These are phyloP conservation scores for Tetradesmus obliquus DNA, from an alignment of 139 green algal genomes.

Conservation along the genomic window DNA sequence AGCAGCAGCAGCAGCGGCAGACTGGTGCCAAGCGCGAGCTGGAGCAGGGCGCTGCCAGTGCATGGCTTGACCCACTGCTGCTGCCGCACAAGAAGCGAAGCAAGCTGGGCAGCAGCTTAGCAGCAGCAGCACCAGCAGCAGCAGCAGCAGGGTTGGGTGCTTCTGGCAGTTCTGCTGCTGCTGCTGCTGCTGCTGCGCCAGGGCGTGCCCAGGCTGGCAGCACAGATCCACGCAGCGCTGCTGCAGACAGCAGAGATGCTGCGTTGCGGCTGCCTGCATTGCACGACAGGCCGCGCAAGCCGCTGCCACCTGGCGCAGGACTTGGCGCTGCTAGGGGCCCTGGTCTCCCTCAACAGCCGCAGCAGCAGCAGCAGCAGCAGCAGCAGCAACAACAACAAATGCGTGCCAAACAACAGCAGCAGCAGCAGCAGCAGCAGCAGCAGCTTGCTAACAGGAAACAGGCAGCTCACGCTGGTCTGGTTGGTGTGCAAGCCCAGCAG, in stretches of 20 bases:
- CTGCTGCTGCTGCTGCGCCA: background rate
- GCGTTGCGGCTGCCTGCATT: background rate
- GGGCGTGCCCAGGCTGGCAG: background rate
- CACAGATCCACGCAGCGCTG: no score
- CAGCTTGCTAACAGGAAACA: background rate
- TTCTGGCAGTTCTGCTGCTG: background rate
- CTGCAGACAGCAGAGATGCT: background rate
- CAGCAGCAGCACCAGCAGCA: background rate
- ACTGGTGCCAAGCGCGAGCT: background rate
- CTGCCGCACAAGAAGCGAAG: background rate
- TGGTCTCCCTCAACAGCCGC: background rate
- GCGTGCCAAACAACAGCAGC: background rate
- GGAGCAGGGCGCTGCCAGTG: background rate
- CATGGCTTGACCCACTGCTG: background rate
- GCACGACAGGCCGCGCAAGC: background rate
- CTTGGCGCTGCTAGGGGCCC: background rate
- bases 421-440: background rate
- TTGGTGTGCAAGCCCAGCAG: background rate
- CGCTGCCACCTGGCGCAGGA: background rate
- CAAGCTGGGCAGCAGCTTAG: background rate
- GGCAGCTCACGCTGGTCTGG: background rate
- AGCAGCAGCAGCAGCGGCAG: slow-evolving; percentile 12
- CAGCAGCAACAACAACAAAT: background rate
- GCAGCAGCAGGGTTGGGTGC: background rate
- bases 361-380: background rate